Conservation (phyloP, 2,329 filamentous ascomycete genomes). For the Delphinella strobiligena region DNA sequence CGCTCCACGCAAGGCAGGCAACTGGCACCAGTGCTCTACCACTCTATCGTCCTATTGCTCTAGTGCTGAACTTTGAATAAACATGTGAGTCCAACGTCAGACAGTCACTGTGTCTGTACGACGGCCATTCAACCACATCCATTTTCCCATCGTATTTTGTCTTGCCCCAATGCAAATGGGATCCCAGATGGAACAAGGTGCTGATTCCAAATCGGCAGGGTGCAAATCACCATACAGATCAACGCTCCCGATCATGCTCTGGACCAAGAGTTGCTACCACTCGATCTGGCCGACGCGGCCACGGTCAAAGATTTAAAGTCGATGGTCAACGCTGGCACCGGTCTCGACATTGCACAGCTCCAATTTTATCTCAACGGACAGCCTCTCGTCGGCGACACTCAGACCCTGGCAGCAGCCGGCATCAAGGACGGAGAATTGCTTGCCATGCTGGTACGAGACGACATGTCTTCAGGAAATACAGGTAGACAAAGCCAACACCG, state of each 20-base stretch:
- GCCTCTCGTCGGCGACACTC: constrained; percentile 61
- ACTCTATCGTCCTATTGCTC: not conserved
- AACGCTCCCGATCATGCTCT: constrained; percentile 55
- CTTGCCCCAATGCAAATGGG: too few relatives aligned
- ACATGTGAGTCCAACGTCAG: not conserved
- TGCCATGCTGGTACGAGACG: constrained; percentile 57
- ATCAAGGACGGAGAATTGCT: constrained; percentile 88
- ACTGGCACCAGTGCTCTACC: not conserved
- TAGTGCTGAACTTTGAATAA: constrained; percentile 1
- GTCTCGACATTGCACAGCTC: constrained; percentile 59
- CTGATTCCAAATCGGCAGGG: constrained; percentile 38
- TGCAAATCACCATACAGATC: constrained; percentile 73
- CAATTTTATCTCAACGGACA: constrained; percentile 85
- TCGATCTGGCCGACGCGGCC: constrained; percentile 74
- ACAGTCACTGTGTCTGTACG: not conserved
- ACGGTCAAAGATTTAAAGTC: constrained; percentile 76
- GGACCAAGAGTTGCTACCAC: constrained; percentile 64
- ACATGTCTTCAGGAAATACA: constrained; percentile 27
- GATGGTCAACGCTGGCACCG: constrained; percentile 74
- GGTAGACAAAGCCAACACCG: constrained; percentile 19
- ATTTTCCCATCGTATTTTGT: too few relatives aligned
- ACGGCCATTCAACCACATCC: not conserved
- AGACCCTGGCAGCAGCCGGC: constrained; percentile 69
- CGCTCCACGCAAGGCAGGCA: constrained; percentile 10
- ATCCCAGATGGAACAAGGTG: too few relatives aligned